These are phyloP conservation scores for Fermentozyma sake DNA, from an alignment of 1,139 yeast genomes.

Conservation along the genomic window DNA sequence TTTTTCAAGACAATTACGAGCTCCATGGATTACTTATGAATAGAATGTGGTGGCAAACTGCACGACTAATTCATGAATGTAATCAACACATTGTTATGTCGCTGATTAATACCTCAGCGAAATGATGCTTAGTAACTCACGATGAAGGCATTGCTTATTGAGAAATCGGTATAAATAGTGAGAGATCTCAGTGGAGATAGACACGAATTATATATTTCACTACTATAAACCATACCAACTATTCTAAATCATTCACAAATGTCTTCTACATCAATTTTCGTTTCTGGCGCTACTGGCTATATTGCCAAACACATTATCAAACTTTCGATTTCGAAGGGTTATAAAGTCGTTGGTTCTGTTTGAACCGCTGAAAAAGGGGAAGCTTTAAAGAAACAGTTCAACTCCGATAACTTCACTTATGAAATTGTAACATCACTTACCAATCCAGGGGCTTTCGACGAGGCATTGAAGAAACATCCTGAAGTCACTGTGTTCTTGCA, in stretches of 20 bases:
- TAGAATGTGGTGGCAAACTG: neutral
- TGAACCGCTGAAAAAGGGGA: conserved; percentile 32
- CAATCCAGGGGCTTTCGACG: conserved; percentile 26
- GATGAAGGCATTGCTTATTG: too few species aligned
- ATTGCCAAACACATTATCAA: conserved; percentile 28
- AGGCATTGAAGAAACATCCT: conserved; percentile 22
- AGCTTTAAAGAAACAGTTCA: conserved; percentile 15
- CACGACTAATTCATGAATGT: too few species aligned
- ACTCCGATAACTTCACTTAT: conserved; percentile 18
- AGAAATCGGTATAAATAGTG: too few species aligned
- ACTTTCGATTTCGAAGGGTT: conserved; percentile 18
- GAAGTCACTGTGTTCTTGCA: conserved; percentile 24
- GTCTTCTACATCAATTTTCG: too few species aligned
- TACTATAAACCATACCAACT: too few species aligned
- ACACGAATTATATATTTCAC: too few species aligned
- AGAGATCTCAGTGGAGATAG: too few species aligned
- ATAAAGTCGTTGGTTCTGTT: conserved; percentile 33
- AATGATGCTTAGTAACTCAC: too few species aligned
- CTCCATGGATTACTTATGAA: conserved; percentile 1
- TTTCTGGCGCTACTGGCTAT: conserved; percentile 40
- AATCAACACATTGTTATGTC: too few species aligned
- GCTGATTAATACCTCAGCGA: too few species aligned
- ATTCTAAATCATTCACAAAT: too few species aligned
- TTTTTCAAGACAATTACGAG: too few species aligned
- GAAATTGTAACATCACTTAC: conserved; percentile 27